Evolutionary conservation across 2,329 filamentous ascomycete genomes (phyloP).

Genomic region (Colletotrichum tabaci): DNA sequence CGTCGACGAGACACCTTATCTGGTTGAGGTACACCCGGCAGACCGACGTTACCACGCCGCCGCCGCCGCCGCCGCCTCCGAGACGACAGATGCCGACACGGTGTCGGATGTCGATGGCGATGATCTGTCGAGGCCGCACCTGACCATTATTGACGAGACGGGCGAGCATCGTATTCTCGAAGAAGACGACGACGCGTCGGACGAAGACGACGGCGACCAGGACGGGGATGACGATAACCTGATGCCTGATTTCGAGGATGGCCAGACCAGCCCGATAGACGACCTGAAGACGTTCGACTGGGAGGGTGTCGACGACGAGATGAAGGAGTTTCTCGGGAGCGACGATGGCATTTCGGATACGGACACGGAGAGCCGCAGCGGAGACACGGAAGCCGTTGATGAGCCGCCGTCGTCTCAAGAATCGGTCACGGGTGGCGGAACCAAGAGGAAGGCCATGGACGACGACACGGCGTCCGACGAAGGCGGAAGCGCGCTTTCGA

Average conservation of each 20-base stretch:
- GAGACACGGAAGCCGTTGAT: conserved; percentile 40
- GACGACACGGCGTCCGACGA: conserved; percentile 46
- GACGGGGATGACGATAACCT: conserved; percentile 63
- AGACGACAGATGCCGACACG: conserved; percentile 46
- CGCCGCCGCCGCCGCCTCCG: conserved; percentile 43
- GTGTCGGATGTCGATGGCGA: conserved; percentile 44
- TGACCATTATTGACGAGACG: conserved; percentile 59
- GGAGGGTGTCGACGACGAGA: conserved; percentile 77
- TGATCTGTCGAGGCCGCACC: conserved; percentile 60
- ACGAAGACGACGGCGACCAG: conserved; percentile 51
- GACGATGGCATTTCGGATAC: conserved; percentile 65
- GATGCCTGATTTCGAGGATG: conserved; percentile 65
- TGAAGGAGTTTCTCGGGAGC: conserved; percentile 79
- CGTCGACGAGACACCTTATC: conserved; percentile 83
- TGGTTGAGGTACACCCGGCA: conserved; percentile 81
- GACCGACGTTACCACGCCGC: conserved; percentile 63
- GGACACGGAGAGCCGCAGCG: conserved; percentile 46
- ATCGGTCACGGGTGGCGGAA: conserved; percentile 26
- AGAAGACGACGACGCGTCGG: conserved; percentile 53
- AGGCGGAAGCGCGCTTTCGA: conserved; percentile 56
- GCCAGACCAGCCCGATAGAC: conserved; percentile 66
- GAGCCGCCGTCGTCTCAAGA: conserved; percentile 37
- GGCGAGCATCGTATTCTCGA: conserved; percentile 59
- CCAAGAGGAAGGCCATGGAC: conserved; percentile 43
- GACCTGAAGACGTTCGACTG: conserved; percentile 73